Conservation (phyloP, 1,139 yeast species). For the Geotrichum phurueaensis region DNA sequence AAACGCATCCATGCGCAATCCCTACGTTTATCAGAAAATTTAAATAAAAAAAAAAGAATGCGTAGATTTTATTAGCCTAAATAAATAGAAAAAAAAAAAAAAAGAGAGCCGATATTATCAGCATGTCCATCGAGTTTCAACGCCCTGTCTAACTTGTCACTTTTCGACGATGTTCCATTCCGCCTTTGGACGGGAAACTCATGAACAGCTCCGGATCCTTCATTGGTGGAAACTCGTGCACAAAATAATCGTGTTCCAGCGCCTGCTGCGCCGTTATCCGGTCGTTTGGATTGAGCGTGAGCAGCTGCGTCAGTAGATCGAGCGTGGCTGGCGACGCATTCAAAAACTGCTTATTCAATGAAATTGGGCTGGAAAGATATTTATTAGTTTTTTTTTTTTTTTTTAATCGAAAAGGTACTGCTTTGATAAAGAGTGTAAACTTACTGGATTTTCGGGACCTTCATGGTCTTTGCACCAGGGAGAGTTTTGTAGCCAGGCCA, state of each 20-base stretch:
- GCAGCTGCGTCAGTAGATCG: conserved; percentile 55
- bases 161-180: conserved; percentile 4
- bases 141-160: neutral
- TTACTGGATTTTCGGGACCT: conserved; percentile 16
- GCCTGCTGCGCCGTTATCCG: conserved; percentile 60
- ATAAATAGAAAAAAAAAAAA: neutral
- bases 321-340: conserved; percentile 50
- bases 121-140: neutral
- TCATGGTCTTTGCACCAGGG: conserved; percentile 22
- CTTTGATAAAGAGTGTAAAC: conserved; percentile 1
- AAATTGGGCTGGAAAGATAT: conserved; percentile 5
- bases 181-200: conserved; percentile 25
- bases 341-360: conserved; percentile 13
- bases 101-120: neutral
- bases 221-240: conserved; percentile 55
- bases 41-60: neutral
- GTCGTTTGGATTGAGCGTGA: conserved; percentile 58
- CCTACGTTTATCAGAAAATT: neutral
- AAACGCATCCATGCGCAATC: too few relatives aligned
- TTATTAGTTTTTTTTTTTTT: neutral
- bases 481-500: conserved; percentile 27
- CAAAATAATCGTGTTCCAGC: conserved; percentile 59
- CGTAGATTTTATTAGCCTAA: neutral
- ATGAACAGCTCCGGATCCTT: conserved; percentile 50
- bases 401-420: neutral